Evolutionary conservation across 139 green algal genomes (phyloP), one percentile per base, ranked within the genome.

Genomic region (Ostreobium quekettii): DNA sequence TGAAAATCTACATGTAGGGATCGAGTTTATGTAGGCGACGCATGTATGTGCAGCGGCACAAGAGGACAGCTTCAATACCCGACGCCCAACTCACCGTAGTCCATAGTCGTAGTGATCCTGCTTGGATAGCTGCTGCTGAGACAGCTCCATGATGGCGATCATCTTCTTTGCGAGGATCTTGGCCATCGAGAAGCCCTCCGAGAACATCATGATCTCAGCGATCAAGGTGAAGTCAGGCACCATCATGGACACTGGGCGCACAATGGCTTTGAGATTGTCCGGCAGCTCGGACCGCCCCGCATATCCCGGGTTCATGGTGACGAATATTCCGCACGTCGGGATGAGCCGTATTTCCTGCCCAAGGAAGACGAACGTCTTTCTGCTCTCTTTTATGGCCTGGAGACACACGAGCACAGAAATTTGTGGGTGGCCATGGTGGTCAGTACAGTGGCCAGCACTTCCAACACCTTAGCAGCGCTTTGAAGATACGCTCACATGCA

Each of bases 261-360:
- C 64, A 28, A 95, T 85, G 6, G 87, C 86, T 78, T 93, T 85
- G 5, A 87, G 63, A 71, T 86, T 88, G 75, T 86, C 83, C 26
- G 81, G 81, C 42, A 90, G 77, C 74, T 90, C 83, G 7, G 75
- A 79, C 60, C 82, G 71, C 39, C 74, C 83, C 22, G 79, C 81
- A 60, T 95, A 90, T 28, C 89, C 89, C 11, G 87, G 87, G 78
- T 95, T 95, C 87, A 95, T 95, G 31, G 87, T 95, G 39, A 95
- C 85, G 74, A 95, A 95, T 60, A 95, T 86, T 32, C 80, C 86
- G 77, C 87, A 94, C 1, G 80, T 79, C 22, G 86, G 73, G 63
- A 89, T 89, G 49, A 94, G 83, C 4, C 86, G 81, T 76, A 94
- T 92, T 36, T 90, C 79, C 38, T 85, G 75, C 22, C 87, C 87